phyloP scores from a whole-genome alignment of 805 yeast species.

The Cyberlindnera euphorbiae region DNA sequence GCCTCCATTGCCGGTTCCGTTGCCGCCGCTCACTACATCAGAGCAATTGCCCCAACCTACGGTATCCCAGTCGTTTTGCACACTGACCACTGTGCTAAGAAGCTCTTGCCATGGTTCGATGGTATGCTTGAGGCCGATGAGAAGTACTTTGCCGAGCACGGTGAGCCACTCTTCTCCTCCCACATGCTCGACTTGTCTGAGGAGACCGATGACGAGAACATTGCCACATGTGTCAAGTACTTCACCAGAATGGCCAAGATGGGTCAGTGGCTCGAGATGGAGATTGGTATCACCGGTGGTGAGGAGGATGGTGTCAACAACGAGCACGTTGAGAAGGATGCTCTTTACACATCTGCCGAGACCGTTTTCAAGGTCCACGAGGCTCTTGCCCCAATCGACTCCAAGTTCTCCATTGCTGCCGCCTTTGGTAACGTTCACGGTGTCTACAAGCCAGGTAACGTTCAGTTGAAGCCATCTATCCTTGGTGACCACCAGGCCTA shows the following conservation, averaged over 20 bases:
- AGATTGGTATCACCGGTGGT: slow-evolving; percentile 99
- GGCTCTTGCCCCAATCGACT: slow-evolving; percentile 85
- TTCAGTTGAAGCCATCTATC: slow-evolving; percentile 84
- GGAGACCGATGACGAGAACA: slow-evolving; percentile 95
- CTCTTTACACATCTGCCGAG: slow-evolving; percentile 92
- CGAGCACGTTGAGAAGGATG: slow-evolving; percentile 82
- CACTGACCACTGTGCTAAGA: slow-evolving; percentile 98
- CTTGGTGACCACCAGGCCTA: slow-evolving; percentile 93
- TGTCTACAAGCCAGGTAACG: slow-evolving; percentile 99
- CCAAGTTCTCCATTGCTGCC: slow-evolving; percentile 99
- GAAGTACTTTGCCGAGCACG: slow-evolving; percentile 78
- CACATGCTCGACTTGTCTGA: slow-evolving; percentile 98
- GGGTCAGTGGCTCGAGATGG: slow-evolving; percentile 99
- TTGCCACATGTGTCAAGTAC: slow-evolving; percentile 89
- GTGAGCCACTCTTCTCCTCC: slow-evolving; percentile 96
- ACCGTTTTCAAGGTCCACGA: slow-evolving; percentile 88
- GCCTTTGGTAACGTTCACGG: slow-evolving; percentile 99
- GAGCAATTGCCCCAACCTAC: slow-evolving; percentile 93
- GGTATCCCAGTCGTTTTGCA: slow-evolving; percentile 96
- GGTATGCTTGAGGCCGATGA: slow-evolving; percentile 98
- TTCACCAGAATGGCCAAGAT: slow-evolving; percentile 90
- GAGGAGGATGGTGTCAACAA: slow-evolving; percentile 99
- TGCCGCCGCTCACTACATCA: slow-evolving; percentile 97
- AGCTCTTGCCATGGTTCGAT: slow-evolving; percentile 96
- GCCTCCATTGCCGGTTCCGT: slow-evolving; percentile 93